Conservation (phyloP, 192 early-diverging fungal species). For the Coemansia sp. region DNA sequence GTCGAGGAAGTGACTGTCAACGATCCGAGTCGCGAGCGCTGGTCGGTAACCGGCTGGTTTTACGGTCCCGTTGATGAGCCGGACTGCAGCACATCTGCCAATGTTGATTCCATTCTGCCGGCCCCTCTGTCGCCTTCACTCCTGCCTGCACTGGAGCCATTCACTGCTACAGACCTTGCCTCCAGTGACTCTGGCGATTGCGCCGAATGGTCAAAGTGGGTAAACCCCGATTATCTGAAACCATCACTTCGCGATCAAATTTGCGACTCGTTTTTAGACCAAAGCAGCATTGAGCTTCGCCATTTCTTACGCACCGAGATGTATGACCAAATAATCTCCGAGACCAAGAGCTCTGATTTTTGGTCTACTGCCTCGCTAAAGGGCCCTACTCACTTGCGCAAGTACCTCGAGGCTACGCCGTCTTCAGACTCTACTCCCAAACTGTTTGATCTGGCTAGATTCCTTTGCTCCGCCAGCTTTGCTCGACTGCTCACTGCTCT, state of each 20-base stretch:
- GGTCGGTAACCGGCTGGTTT: slow-evolving; percentile 67
- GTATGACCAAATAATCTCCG: background rate
- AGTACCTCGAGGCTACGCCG: slow-evolving; percentile 22
- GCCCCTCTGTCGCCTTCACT: slow-evolving; percentile 10
- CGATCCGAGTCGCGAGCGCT: slow-evolving; percentile 37
- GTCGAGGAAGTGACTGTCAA: slow-evolving; percentile 56
- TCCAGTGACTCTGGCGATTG: background rate
- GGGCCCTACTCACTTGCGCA: slow-evolving; percentile 52
- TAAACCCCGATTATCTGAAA: slow-evolving; percentile 51
- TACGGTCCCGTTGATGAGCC: slow-evolving; percentile 46
- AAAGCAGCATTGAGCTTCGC: slow-evolving; percentile 41
- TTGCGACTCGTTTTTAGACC: slow-evolving; percentile 44
- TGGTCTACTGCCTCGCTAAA: slow-evolving; percentile 29
- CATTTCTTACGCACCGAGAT: slow-evolving; percentile 20
- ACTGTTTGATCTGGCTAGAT: background rate
- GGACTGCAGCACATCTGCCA: background rate
- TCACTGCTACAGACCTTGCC: background rate
- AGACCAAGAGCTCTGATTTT: slow-evolving; percentile 6
- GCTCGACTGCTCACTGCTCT: slow-evolving; percentile 10
- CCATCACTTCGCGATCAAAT: slow-evolving; percentile 28
- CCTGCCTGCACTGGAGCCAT: background rate
- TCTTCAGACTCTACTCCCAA: background rate
- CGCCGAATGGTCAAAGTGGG: slow-evolving; percentile 22
- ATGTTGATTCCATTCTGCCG: background rate
- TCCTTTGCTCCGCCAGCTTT: slow-evolving; percentile 27